Evolutionary conservation across 2,329 filamentous ascomycete genomes (phyloP).

Genomic region (Claviceps purpurea): DNA sequence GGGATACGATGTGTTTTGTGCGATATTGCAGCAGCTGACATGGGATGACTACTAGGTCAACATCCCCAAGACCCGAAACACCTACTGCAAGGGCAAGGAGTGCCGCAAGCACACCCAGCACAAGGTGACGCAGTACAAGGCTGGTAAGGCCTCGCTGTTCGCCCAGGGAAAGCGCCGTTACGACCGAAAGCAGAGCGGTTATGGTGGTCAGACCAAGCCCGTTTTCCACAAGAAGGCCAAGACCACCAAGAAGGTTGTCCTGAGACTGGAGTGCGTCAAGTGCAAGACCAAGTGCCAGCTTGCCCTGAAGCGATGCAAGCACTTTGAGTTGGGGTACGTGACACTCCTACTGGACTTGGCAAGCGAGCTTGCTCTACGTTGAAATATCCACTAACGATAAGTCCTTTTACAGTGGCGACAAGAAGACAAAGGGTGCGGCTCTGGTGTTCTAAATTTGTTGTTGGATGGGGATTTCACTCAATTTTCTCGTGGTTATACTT

Average conservation of each 20-base stretch:
- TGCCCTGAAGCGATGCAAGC: constrained; percentile 99
- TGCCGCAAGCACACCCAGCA: constrained; percentile 86
- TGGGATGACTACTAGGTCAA: constrained; percentile 53
- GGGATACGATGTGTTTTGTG: neutral
- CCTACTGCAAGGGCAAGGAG: constrained; percentile 94
- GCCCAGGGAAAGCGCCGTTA: constrained; percentile 99
- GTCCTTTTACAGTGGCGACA: constrained; percentile 68
- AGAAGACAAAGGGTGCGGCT: constrained; percentile 99
- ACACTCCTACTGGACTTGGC: neutral
- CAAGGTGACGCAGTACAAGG: constrained; percentile 96
- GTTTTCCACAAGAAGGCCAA: constrained; percentile 99
- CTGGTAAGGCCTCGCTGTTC: constrained; percentile 89
- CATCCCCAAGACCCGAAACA: constrained; percentile 95
- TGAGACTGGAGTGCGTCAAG: constrained; percentile 90
- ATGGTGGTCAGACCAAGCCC: constrained; percentile 99
- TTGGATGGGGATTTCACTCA: constrained; percentile 24
- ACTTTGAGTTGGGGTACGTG: constrained; percentile 97
- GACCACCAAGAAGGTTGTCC: constrained; percentile 99
- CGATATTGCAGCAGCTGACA: constrained; percentile 4
- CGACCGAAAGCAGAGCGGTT: constrained; percentile 97
- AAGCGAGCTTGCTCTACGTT: neutral
- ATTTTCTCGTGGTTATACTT: constrained; percentile 30
- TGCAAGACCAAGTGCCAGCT: constrained; percentile 99
- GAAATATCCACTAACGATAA: neutral
- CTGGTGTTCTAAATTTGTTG: constrained; percentile 86